These are phyloP conservation scores for Nitzschia palea DNA, from an alignment of 108 stramenopile genomes.

Conservation along the genomic window DNA sequence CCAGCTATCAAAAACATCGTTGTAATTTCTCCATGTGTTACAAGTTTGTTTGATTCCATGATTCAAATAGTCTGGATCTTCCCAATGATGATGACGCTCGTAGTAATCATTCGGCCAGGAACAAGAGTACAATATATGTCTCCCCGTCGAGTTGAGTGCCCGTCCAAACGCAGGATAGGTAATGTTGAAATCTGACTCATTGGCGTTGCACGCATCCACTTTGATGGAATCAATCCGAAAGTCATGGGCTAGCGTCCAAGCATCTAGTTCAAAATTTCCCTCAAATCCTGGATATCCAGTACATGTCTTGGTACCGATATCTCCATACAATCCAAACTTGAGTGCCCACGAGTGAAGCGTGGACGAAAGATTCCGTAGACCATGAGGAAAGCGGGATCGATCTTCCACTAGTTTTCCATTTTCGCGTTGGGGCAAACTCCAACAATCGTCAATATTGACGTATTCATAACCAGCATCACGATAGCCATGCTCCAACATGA, in stretches of 20 bases:
- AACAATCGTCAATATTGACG: slow-evolving; percentile 63
- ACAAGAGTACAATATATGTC: slow-evolving; percentile 53
- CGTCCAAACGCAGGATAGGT: slow-evolving; percentile 35
- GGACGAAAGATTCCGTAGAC: slow-evolving; percentile 32
- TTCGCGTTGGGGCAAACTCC: slow-evolving; percentile 26
- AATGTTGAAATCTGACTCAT: background rate
- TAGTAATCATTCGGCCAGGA: slow-evolving; percentile 44
- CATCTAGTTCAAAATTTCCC: slow-evolving; percentile 47
- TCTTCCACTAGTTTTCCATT: slow-evolving; percentile 31
- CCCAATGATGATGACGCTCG: slow-evolving; percentile 24
- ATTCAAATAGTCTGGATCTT: slow-evolving; percentile 29
- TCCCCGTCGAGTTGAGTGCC: slow-evolving; percentile 51
- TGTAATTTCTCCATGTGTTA: slow-evolving; percentile 51
- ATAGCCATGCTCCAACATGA: slow-evolving; percentile 13
- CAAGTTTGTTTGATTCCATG: slow-evolving; percentile 24
- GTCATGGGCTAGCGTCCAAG: slow-evolving; percentile 30
- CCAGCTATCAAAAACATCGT: slow-evolving; percentile 44
- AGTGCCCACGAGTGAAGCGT: slow-evolving; percentile 45
- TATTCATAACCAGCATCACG: slow-evolving; percentile 48
- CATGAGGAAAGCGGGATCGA: slow-evolving; percentile 46
- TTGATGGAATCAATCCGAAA: slow-evolving; percentile 55
- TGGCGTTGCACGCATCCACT: slow-evolving; percentile 47
- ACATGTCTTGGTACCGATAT: slow-evolving; percentile 48
- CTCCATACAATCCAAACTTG: slow-evolving; percentile 57
- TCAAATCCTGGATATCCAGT: slow-evolving; percentile 41